Evolutionary conservation across 78 protist species (phyloP), one percentile per base, ranked within the genome.

Genomic region (Dictyostelium capitatum): DNA sequence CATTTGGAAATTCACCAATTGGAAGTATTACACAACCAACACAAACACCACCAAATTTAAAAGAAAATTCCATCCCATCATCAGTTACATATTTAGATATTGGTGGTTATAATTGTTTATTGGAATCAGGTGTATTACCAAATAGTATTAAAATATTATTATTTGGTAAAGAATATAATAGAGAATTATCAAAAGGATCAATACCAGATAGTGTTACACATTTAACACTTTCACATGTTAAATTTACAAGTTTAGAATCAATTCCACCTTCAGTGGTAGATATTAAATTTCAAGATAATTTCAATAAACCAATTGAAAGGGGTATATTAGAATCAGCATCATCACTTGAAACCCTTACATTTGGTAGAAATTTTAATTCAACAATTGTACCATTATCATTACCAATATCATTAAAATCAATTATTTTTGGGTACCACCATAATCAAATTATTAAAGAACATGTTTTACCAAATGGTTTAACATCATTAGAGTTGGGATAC

Each of bases 91-190:
- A 8, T 20, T 20, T 74, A 15, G 25, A 41, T 9, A 48, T 74
- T 50, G 80, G 80, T 41, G 25, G 53, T 14, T 74, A 74, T 28
- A 48, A 74, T 74, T 47, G 9, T 17, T 2, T 12, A 25, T 0
- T 15, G 4, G 1, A 50, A 15, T 10, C 48, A 7, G 74, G 47
- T 28, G n/a, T 28, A 28, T 8, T 65, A 10, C 47, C 74, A 65
- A 9, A 28, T 30, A 30, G 47, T 65, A 30, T 65, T 14, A 65
- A 30, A 30, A 14, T 15, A 14, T 30, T 65, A 30, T 23, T 12
- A 28, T 30, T 65, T 65, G 74, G 74, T 65, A 65, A 65, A 59
- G 69, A 59, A 10, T 59, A 59, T 59, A 59, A 10, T 23, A 25
- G 23, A 59, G 23, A 23, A 23, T 20, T 59, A 0, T 59, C 69